These are phyloP conservation scores for Limonium bicolor DNA, from an alignment of 148 eudicot genomes.

Conservation along the genomic window DNA sequence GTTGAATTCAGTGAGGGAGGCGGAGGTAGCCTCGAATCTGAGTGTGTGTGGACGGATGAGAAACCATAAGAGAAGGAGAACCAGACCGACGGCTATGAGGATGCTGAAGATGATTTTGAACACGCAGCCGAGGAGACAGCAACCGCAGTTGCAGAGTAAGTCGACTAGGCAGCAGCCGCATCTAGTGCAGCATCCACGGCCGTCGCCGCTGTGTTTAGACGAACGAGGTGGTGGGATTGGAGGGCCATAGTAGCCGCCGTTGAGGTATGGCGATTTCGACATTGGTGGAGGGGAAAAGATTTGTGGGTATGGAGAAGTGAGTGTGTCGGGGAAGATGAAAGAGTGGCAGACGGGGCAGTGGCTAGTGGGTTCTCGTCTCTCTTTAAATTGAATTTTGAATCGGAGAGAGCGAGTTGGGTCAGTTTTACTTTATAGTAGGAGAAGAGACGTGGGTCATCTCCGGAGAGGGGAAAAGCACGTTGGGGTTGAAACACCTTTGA, in stretches of 20 bases:
- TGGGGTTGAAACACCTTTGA: no score
- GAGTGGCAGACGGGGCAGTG: no score
- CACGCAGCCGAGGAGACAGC: constrained; percentile 18
- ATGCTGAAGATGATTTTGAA: constrained; percentile 19
- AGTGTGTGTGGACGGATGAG: constrained; percentile 7
- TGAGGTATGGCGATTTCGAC: constrained; percentile 11
- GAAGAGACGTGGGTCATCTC: no score
- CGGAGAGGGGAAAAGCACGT: no score
- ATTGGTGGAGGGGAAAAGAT: no score
- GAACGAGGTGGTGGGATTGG: constrained; percentile 8
- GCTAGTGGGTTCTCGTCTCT: no score
- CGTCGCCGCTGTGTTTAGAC: constrained; percentile 9
- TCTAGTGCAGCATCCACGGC: constrained; percentile 7
- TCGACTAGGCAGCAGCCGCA: constrained; percentile 13
- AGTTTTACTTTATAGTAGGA: no score
- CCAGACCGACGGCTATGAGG: constrained; percentile 6
- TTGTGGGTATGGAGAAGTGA: no score
- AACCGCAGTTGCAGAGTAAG: constrained; percentile 9
- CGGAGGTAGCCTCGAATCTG: constrained; percentile 3
- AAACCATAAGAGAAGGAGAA: constrained; percentile 11
- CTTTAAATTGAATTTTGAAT: no score
- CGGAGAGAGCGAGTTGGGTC: no score
- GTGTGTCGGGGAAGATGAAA: no score
- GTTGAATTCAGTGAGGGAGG: constrained; percentile 6
- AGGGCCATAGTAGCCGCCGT: constrained; percentile 16